These are phyloP conservation scores for Camptophora hylomeconis DNA, from an alignment of 2,329 filamentous ascomycete species.

Conservation along the genomic window DNA sequence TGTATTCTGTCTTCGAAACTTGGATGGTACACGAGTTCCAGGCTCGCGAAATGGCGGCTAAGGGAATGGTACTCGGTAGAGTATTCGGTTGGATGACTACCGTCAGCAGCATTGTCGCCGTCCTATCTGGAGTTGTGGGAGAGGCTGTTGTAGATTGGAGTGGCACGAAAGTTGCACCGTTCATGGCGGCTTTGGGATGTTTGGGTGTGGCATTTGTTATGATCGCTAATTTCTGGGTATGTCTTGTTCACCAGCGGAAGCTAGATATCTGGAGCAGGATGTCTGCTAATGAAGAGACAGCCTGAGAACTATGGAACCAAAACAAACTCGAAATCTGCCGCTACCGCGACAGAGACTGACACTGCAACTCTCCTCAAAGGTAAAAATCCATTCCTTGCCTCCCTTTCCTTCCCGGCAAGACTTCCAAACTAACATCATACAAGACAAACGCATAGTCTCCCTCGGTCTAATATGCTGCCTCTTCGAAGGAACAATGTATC, in stretches of 20 bases:
- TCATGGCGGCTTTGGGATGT: conserved; percentile 31
- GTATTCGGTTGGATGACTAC: conserved; percentile 42
- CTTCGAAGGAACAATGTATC: conserved; percentile 50
- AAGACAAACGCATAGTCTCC: too few species aligned
- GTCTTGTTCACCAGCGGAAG: too few species aligned
- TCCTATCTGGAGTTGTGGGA: conserved; percentile 39
- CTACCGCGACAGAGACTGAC: too few species aligned
- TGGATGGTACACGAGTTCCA: conserved; percentile 50
- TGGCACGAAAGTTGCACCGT: conserved; percentile 39
- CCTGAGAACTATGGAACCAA: too few species aligned
- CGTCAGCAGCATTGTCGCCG: conserved; percentile 43
- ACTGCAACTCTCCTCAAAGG: too few species aligned
- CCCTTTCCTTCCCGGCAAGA: too few species aligned
- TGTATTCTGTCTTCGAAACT: conserved; percentile 48
- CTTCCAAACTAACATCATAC: too few species aligned
- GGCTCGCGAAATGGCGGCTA: conserved; percentile 30
- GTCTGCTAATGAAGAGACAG: too few species aligned
- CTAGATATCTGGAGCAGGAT: too few species aligned
- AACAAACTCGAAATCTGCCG: too few species aligned
- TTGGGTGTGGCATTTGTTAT: conserved; percentile 7
- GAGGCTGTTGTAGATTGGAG: conserved; percentile 37
- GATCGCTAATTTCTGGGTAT: conserved; percentile 10
- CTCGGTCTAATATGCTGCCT: too few species aligned
- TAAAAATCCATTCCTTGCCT: too few species aligned
- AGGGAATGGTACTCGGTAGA: conserved; percentile 32